phyloP scores from a whole-genome alignment of 208 protist species.

The Crithidia bombi region DNA sequence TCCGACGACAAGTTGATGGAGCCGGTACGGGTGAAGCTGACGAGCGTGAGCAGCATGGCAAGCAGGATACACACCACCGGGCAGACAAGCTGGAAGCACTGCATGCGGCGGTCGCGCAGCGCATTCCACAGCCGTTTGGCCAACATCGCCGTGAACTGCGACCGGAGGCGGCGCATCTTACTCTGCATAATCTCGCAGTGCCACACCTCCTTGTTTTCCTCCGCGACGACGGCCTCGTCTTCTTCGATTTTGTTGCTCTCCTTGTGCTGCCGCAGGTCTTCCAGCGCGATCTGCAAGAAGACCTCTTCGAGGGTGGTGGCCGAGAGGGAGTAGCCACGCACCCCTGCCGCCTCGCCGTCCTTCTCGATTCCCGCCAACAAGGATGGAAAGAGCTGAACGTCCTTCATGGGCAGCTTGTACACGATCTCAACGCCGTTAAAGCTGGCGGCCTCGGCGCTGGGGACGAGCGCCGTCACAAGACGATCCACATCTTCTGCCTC shows the following conservation, averaged over 20 bases:
- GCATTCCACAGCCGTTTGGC: constrained; percentile 59
- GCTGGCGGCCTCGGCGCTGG: constrained; percentile 28
- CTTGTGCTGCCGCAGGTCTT: constrained; percentile 27
- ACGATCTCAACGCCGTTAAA: constrained; percentile 46
- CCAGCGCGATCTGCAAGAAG: constrained; percentile 63
- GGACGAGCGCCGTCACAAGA: constrained; percentile 27
- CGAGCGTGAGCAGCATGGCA: constrained; percentile 64
- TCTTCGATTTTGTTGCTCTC: constrained; percentile 8
- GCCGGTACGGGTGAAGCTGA: constrained; percentile 33
- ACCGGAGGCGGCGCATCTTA: constrained; percentile 10
- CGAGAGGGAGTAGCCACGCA: constrained; percentile 62
- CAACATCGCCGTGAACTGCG: constrained; percentile 65
- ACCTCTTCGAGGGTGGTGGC: constrained; percentile 81
- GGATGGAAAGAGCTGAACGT: constrained; percentile 35
- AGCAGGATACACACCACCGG: constrained; percentile 68
- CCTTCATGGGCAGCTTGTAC: constrained; percentile 46
- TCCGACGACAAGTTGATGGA: constrained; percentile 35
- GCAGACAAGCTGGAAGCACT: constrained; percentile 78
- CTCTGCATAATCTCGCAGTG: constrained; percentile 29
- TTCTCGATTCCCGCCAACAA: constrained; percentile 53
- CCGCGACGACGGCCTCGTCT: constrained; percentile 32
- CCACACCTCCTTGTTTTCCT: constrained; percentile 29
- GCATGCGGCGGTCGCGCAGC: constrained; percentile 64
- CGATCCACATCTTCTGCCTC: constrained; percentile 28
- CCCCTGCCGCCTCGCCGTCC: constrained; percentile 28